phyloP scores from a whole-genome alignment of 2,329 filamentous ascomycete genomes.

The Sclerotinia subarctica region DNA sequence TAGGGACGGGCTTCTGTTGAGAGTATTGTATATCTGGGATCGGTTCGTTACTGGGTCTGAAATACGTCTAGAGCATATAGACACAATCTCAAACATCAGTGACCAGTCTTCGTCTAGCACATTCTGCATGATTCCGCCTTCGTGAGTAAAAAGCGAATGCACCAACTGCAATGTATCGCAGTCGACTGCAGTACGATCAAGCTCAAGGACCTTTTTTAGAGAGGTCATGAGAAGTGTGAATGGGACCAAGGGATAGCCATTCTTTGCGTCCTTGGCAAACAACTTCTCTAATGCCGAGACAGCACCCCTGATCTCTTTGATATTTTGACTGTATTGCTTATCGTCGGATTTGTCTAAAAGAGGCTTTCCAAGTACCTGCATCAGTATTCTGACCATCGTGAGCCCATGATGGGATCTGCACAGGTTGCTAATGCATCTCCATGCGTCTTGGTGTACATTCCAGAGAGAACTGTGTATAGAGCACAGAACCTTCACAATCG shows the following conservation, averaged over 20 bases:
- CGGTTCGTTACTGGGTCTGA: conserved; percentile 30
- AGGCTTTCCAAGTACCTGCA: conserved; percentile 57
- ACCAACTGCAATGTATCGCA: conserved; percentile 41
- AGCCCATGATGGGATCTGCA: conserved; percentile 73
- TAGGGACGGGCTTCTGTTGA: conserved; percentile 1
- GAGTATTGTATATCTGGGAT: conserved; percentile 27
- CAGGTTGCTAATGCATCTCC: conserved; percentile 67
- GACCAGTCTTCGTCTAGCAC: conserved; percentile 66
- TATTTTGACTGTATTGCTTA: conserved; percentile 44
- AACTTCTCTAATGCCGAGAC: conserved; percentile 62
- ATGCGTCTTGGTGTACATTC: conserved; percentile 59
- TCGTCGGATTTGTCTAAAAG: conserved; percentile 46
- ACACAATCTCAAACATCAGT: conserved; percentile 56
- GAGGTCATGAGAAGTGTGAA: conserved; percentile 58
- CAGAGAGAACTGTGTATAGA: conserved; percentile 67
- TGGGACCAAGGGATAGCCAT: conserved; percentile 58
- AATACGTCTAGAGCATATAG: conserved; percentile 46
- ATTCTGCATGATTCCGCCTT: conserved; percentile 52
- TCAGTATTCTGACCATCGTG: conserved; percentile 61
- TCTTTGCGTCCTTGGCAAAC: conserved; percentile 55
- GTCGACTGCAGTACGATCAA: conserved; percentile 37
- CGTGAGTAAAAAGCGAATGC: conserved; percentile 54
- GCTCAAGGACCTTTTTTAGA: conserved; percentile 47
- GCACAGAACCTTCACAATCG: conserved; percentile 67
- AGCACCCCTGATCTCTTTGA: conserved; percentile 59